A percentile compares a stretch with the other conserved stretches of the same genome.
Conservation (phyloP, 2,329 filamentous ascomycete species). For the Pseudogymnoascus sp. region DNA sequence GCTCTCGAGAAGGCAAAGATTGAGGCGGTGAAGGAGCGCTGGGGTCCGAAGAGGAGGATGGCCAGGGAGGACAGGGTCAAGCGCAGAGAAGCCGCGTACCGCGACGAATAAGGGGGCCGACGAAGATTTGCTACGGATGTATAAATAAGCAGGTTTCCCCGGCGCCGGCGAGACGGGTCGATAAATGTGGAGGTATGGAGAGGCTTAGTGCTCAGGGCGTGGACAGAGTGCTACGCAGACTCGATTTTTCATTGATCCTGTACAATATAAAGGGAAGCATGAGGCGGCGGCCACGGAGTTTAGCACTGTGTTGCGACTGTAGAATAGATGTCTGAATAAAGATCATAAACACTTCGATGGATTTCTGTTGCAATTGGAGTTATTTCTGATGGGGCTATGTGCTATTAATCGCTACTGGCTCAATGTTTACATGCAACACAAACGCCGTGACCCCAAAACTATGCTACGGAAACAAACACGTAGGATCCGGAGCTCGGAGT, state of each 20-base stretch:
- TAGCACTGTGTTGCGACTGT: constrained; percentile 8
- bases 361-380: neutral
- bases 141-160: constrained; percentile 2
- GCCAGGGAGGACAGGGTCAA: constrained; percentile 48
- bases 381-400: neutral
- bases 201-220: constrained; percentile 4
- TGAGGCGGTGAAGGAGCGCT: constrained; percentile 43
- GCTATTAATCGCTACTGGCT: neutral
- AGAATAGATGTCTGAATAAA: constrained; percentile 9
- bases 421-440: neutral
- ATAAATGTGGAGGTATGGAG: neutral
- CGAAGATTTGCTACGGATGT: constrained; percentile 6
- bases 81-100: constrained; percentile 32
- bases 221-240: neutral
- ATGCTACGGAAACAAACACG: neutral
- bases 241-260: constrained; percentile 5
- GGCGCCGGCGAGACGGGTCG: neutral
- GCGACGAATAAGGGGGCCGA: constrained; percentile 10
- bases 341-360: neutral
- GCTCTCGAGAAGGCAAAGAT: constrained; percentile 37
- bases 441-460: neutral
- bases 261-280: constrained; percentile 9
- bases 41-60: constrained; percentile 47
- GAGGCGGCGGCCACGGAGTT: constrained; percentile 3
- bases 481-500: neutral